Evolutionary conservation across 495 filamentous ascomycete species (phyloP), one percentile per base, ranked within the genome.

Genomic region (Xylaria cubensis): DNA sequence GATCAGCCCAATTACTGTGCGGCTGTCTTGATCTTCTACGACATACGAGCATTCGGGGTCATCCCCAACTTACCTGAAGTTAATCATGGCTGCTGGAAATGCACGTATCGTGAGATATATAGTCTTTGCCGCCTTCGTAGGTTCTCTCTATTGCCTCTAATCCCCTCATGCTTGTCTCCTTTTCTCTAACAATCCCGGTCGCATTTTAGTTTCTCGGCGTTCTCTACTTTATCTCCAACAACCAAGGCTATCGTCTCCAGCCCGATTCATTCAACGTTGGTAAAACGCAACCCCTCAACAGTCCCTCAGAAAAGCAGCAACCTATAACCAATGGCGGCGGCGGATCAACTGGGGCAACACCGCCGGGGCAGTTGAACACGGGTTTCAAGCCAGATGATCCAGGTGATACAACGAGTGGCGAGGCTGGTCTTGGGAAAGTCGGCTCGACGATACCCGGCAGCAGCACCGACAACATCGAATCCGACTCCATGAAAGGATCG

Each of bases 51-150:
- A 12, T 32, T 61, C 42, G 34, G 51, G 51, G 12, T 42, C 42
- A 17, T 36, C 15, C 63, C 62, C 24, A 21, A 46, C 29, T 68
- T 70, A 74, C 76, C 73, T 59, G 50, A 62, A 66, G 68, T 50
- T 17, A 50, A 71, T 59, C 73, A 94, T 94, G 92, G 88, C 90
- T 74, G 83, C 89, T 50, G 86, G 90, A 70, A 88, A 87, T 63
- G 87, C 87, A 72, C 89, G 90, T 82, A 92, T 92, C 80, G 79
- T 95, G 79, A 93, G 97, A 80, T 98, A 98, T 83, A 90, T 97
- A 74, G 83, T 97, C 71, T 89, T 98, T 75, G 92, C 94, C 70
- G 89, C 93, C 77, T 90, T 97, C 74, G 96, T 98, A 84, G 79
- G 93, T 85, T 53, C 24, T 53, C 50, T 53, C 21, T 15, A 9